Base-by-base conservation (phyloP, 768 basidiomycete species). In the Cytidiella melzeri region DNA sequence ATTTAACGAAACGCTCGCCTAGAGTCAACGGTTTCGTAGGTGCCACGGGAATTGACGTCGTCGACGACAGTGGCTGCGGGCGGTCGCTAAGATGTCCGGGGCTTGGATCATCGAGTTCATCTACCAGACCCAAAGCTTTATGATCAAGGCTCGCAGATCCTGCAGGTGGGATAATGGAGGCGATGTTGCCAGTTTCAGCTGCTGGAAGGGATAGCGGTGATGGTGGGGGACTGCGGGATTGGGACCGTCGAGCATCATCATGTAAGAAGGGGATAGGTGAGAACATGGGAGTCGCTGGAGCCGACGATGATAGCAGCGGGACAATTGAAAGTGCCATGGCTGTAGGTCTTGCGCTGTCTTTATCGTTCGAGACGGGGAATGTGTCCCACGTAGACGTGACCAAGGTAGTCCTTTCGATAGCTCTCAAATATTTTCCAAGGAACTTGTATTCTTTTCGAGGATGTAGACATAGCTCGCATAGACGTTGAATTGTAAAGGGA, bases 401-500 rank as follows among this genome's bases (percentile, higher is more conserved):
- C 19, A 89, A 82, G 19, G 91, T 70, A 11, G 85, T 73, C 61
- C 84, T 87, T 60, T 92, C 88, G 11, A 94, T 71, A 2, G 92
- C 92, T 2, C 92, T 86, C 34, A 92, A 76, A 63, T 92, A 94
- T 67, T 94, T 95, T 39, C 91, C 88, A 13, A 89, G 69, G 24
- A 79, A 76, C 40, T 73, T 81, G 74, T 94, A 93, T 56, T 90
- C 77, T 41, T 75, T 71, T 55, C 72, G 73, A 4, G 91, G 90
- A 37, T 75, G 66, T 11, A 86, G 56, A 55, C 83, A 81, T 21
- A 95, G 80, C 61, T 94, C 92, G 62, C 87, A 89, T 11, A 93
- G 70, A 39, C 92, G 82, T 66, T 95, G 92, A 47, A 94, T 86
- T 7, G 92, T 93, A 64, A 94, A 95, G 2, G 92, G 92, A 0